Percentiles rank a stretch among this genome's conserved stretches.
Conservation (phyloP, 2,329 filamentous ascomycete species). For the Trichoderma sp. region DNA sequence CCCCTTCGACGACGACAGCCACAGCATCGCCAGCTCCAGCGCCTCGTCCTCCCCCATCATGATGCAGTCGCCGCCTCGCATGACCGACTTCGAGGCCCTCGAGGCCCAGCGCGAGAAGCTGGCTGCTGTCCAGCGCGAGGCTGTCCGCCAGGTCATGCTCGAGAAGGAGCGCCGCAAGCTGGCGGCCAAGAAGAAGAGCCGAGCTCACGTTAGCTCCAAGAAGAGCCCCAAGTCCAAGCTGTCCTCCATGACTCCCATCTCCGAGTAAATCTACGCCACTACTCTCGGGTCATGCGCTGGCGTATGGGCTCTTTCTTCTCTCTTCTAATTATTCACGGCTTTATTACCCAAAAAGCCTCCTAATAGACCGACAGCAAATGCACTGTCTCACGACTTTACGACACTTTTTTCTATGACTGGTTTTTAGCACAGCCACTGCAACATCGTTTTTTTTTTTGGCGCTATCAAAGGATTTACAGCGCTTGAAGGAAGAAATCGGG, state of each 20-base stretch:
- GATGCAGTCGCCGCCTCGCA: constrained; percentile 39
- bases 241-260: constrained; percentile 56
- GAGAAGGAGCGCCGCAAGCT: constrained; percentile 59
- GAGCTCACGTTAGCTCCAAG: constrained; percentile 47
- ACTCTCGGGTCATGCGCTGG: constrained; percentile 20
- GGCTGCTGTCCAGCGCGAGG: constrained; percentile 54
- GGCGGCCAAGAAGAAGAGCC: constrained; percentile 41
- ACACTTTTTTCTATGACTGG: constrained; percentile 12
- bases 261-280: constrained; percentile 42
- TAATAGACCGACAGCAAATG: constrained; percentile 6
- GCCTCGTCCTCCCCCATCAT: constrained; percentile 40
- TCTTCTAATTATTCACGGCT: not conserved
- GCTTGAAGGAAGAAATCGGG: constrained; percentile 15
- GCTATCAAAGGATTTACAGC: constrained; percentile 20
- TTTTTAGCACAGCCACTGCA: constrained; percentile 12
- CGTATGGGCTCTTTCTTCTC: constrained; percentile 8
- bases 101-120: constrained; percentile 54
- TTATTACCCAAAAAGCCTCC: not conserved
- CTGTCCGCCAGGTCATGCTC: constrained; percentile 50
- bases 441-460: not conserved
- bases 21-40: constrained; percentile 51
- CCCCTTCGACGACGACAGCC: constrained; percentile 52
- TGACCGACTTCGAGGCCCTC: constrained; percentile 52
- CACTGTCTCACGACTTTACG: constrained; percentile 7
- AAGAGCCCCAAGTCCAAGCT: constrained; percentile 53